phyloP scores from a whole-genome alignment of 164 flowering plant species.

The Tetracentron sinense region DNA sequence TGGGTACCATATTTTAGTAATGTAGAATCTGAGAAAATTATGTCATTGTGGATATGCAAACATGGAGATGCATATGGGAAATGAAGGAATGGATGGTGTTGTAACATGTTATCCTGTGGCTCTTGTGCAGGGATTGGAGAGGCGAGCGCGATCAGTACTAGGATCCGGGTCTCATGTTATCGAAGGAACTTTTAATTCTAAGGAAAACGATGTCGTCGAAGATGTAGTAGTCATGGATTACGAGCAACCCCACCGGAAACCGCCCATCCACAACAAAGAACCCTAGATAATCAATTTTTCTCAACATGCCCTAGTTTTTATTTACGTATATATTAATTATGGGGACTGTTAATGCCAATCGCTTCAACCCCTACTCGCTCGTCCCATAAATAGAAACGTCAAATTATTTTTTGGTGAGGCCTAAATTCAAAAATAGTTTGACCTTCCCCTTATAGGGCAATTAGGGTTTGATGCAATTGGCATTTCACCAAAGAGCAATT shows the following conservation, averaged over 20 bases:
- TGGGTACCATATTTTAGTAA: no score
- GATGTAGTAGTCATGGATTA: conserved; percentile 39
- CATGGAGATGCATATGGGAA: background rate
- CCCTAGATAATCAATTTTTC: conserved; percentile 13
- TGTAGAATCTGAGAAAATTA: no score
- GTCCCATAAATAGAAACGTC: no score
- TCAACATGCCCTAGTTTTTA: background rate
- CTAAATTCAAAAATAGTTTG: no score
- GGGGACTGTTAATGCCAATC: no score
- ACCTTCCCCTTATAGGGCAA: no score
- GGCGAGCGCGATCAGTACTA: conserved; percentile 18
- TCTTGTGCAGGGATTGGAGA: conserved; percentile 28
- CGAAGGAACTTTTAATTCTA: conserved; percentile 17
- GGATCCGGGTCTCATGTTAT: conserved; percentile 9
- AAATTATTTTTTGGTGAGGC: no score
- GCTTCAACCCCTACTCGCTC: no score
- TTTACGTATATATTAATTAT: no score
- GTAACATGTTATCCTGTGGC: conserved; percentile 14
- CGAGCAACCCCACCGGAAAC: conserved; percentile 44
- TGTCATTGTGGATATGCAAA: background rate
- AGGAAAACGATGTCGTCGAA: conserved; percentile 21
- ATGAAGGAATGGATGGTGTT: conserved; percentile 2
- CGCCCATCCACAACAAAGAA: conserved; percentile 46
- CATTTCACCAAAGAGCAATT: no score
- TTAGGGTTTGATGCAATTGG: no score